Evolutionary conservation across 2,329 filamentous ascomycete species (phyloP), one percentile per base, ranked within the genome.

Genomic region (Dactylellina cionopaga): DNA sequence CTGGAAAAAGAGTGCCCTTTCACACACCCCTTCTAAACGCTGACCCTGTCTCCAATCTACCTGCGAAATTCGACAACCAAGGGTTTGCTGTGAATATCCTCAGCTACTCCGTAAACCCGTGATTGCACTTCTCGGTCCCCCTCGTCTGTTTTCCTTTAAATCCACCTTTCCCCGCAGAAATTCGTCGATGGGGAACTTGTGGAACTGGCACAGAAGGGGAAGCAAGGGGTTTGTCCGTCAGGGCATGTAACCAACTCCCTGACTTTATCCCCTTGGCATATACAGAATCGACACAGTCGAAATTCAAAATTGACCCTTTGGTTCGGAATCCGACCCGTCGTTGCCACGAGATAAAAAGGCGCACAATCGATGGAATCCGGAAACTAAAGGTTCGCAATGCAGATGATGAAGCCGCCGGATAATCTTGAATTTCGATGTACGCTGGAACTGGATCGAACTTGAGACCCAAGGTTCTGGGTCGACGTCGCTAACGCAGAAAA

Each of bases 171-270:
- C 37, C 39, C 63, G 39, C 52, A 52, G 35, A 51, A 68, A 43
- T 59, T 59, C 35, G 44, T 5, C 49, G 33, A 39, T 47, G 49
- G 56, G 51, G 62, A 58, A n/a, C n/a, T n/a, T n/a, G 60, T 41
- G 31, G 51, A 49, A 66, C 43, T 51, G 44, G 31, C 56, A 39
- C 51, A 62, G 56, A 54, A 49, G 19, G 47, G 37, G 33, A 17
- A 56, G 41, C 65, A 63, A 71, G 66, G 66, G 56, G 63, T 71
- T 62, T 70, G 44, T 62, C 37, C n/a, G n/a, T n/a, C n/a, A n/a
- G n/a, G n/a, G 51, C 46, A 31, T 47, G 46, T 49, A 29, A 33
- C 66, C 52, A 44, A 35, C 41, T 71, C 59, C 49, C 56, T 63
- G 46, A 58, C 58, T 44, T 49, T 63, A 22, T 71, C 15, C 43